Conservation (phyloP, 305 asterid species). For the Solanum hybrid region DNA sequence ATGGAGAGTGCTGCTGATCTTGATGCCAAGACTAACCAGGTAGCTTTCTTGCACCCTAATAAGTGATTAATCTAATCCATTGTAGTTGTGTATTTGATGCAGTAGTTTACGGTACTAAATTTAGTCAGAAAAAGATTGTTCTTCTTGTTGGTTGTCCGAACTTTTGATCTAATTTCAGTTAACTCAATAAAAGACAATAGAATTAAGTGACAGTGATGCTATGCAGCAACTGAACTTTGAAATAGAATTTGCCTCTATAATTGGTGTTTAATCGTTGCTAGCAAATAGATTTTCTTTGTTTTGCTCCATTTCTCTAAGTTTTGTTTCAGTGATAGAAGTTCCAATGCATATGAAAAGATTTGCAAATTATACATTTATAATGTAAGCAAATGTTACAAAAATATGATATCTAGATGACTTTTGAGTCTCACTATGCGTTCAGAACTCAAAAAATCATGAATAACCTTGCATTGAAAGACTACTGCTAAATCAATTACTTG, state of each 20-base stretch:
- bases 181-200: neutral
- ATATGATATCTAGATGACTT: neutral
- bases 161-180: neutral
- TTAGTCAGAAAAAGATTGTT: neutral
- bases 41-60: constrained; percentile 18
- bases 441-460: neutral
- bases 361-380: neutral
- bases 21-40: constrained; percentile 60
- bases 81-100: neutral
- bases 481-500: neutral
- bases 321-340: neutral
- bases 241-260: neutral
- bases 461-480: neutral
- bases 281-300: neutral
- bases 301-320: neutral
- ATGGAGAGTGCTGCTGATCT: constrained; percentile 30
- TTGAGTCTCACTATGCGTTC: neutral
- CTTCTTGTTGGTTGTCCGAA: neutral
- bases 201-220: neutral
- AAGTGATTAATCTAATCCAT: neutral
- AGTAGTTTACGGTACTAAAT: neutral
- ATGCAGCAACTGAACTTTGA: neutral
- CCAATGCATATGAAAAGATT: neutral
- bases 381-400: neutral
- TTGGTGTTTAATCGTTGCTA: neutral